A percentile compares a stretch with the other conserved stretches of the same genome.
Conservation (phyloP, 305 asterid species). For the Fraxinus albicans region DNA sequence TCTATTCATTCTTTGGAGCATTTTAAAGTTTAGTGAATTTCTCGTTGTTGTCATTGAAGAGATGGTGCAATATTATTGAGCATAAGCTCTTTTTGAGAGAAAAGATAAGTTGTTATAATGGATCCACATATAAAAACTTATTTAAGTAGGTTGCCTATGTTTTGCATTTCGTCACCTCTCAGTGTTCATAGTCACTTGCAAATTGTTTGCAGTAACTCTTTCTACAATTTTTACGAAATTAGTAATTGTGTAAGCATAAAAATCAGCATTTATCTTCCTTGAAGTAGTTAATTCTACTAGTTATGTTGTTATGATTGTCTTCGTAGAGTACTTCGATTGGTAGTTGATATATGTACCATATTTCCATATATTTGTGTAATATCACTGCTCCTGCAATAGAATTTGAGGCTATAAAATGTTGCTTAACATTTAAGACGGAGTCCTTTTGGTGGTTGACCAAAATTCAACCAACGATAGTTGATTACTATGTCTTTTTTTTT, state of each 20-base stretch:
- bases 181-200: neutral
- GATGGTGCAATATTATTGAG: neutral
- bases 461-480: neutral
- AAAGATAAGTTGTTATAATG: slow-evolving; percentile 47
- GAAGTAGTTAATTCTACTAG: neutral
- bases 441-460: neutral
- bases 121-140: slow-evolving; percentile 46
- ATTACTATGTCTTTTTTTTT: neutral
- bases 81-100: slow-evolving; percentile 19
- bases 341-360: neutral
- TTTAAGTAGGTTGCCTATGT: too few species aligned
- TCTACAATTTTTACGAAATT: too few species aligned
- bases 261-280: neutral
- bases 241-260: too few species aligned
- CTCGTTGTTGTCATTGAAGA: neutral
- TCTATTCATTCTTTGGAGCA: neutral
- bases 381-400: neutral
- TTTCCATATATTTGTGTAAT: neutral
- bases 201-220: neutral
- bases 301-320: neutral
- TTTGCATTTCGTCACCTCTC: neutral
- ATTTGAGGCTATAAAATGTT: neutral
- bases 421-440: neutral
- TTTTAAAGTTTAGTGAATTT: slow-evolving; percentile 23
- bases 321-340: neutral